A percentile compares a stretch with the other conserved stretches of the same genome.
These are phyloP conservation scores for Conidiobolus incongruus DNA, from an alignment of 371 early-diverging fungal species.

Conservation along the genomic window DNA sequence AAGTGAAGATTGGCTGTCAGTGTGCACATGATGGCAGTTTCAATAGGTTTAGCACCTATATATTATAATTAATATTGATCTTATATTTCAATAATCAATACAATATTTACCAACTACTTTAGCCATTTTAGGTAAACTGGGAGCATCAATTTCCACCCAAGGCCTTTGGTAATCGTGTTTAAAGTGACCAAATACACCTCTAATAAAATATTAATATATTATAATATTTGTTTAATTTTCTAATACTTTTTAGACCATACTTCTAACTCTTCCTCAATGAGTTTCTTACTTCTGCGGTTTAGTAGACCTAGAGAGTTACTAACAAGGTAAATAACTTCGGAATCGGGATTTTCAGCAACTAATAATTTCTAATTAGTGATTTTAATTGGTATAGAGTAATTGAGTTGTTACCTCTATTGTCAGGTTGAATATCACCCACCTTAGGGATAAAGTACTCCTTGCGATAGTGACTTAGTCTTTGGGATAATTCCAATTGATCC, in stretches of 20 bases:
- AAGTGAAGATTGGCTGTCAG: slow-evolving; percentile 83
- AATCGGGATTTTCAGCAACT: slow-evolving; percentile 11
- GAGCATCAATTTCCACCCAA: slow-evolving; percentile 73
- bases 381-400: too few relatives aligned
- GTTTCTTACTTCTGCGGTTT: slow-evolving; percentile 36
- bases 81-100: too few relatives aligned
- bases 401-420: too few relatives aligned
- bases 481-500: too few relatives aligned
- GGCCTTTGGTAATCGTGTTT: slow-evolving; percentile 59
- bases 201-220: slow-evolving; percentile 4
- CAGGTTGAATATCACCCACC: too few relatives aligned
- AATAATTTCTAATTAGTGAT: slow-evolving; percentile 4
- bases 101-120: slow-evolving; percentile 46
- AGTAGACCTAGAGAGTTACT: slow-evolving; percentile 86
- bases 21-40: slow-evolving; percentile 80
- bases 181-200: slow-evolving; percentile 75
- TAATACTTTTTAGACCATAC: slow-evolving; percentile 39
- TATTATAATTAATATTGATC: neutral
- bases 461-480: too few relatives aligned
- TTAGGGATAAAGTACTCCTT: too few relatives aligned
- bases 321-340: slow-evolving; percentile 53
- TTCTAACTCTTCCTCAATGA: slow-evolving; percentile 70
- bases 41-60: slow-evolving; percentile 49
- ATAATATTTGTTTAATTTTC: neutral
- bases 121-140: slow-evolving; percentile 40